Conservation (phyloP, 345 rosid species). For the Noccaea bulbosa region DNA sequence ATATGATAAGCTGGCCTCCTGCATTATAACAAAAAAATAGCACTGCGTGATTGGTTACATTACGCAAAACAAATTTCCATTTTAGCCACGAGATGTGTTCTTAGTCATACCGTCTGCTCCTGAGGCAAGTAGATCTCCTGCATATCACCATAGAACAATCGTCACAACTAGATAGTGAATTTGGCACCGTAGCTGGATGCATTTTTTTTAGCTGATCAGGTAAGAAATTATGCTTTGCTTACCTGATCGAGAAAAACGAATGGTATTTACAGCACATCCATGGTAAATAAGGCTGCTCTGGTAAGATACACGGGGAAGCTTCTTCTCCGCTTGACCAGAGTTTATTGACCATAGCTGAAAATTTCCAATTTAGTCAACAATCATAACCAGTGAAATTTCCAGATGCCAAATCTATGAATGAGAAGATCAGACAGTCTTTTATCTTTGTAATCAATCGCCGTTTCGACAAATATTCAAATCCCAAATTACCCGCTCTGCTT, state of each 20-base stretch:
- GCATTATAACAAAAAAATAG: slow-evolving; percentile 6
- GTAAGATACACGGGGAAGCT: slow-evolving; percentile 68
- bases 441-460: background rate
- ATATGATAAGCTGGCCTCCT: slow-evolving; percentile 94
- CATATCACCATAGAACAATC: slow-evolving; percentile 23
- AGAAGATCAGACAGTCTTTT: background rate
- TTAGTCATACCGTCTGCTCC: slow-evolving; percentile 87
- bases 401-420: background rate
- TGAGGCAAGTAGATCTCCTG: slow-evolving; percentile 94
- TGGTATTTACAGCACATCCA: slow-evolving; percentile 70
- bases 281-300: slow-evolving; percentile 83
- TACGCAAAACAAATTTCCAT: background rate
- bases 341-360: slow-evolving; percentile 71
- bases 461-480: background rate
- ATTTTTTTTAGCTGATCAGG: too few species aligned
- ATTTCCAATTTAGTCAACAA: slow-evolving; percentile 10
- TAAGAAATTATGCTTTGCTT: slow-evolving; percentile 9
- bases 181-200: too few species aligned
- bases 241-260: slow-evolving; percentile 92
- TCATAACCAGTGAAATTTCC: background rate
- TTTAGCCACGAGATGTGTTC: slow-evolving; percentile 3
- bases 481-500: background rate
- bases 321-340: slow-evolving; percentile 63
- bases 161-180: slow-evolving; percentile 39
- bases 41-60: background rate